Evolutionary conservation across 768 basidiomycete genomes (phyloP), one percentile per base, ranked within the genome.

Genomic region (Cystoderma amianthinum): DNA sequence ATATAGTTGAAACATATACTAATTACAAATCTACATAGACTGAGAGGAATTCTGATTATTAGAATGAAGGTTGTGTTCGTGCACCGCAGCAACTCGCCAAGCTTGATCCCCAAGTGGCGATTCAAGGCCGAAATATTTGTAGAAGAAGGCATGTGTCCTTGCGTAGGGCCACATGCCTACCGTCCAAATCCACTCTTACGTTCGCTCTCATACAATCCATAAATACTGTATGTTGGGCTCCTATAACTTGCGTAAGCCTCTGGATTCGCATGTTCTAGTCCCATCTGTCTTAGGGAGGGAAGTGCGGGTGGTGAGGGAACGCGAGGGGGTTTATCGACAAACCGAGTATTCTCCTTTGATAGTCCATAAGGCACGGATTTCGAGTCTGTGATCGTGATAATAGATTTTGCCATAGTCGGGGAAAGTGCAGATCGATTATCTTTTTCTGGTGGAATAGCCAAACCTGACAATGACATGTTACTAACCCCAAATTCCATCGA

Each of bases 201-300:
- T 33, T 80, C 79, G 22, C 61, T 67, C 39, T 77, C 81, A 52
- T 88, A 88, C 48, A 87, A 49, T 30, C 82, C 82, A 53, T 83
- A 89, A 42, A 90, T 75, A 55, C 86, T 90, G 49, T 89, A 89
- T 4, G 87, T 89, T 13, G 87, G 85, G 51, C 86, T 86, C 46
- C 78, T 69, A 46, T 89, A 88, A 36, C 75, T 76, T 4, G 66
- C 73, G 58, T 74, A 84, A 3, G 69, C 78, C 40, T 80, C 74
- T 3, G 76, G 72, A 43, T 83, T 75, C 2, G 63, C 58, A 45
- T 83, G 81, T 34, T 76, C 71, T 53, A 88, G 55, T 37, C 73
- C 85, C 85, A 89, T 84, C 60, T 88, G 87, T 6, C 83, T 67
- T 39, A 89, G 57, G 18, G 84, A 85, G 9, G 84, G 85, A 32